Conservation (phyloP, 2,329 filamentous ascomycete genomes). For the Epicoccum nigrum region DNA sequence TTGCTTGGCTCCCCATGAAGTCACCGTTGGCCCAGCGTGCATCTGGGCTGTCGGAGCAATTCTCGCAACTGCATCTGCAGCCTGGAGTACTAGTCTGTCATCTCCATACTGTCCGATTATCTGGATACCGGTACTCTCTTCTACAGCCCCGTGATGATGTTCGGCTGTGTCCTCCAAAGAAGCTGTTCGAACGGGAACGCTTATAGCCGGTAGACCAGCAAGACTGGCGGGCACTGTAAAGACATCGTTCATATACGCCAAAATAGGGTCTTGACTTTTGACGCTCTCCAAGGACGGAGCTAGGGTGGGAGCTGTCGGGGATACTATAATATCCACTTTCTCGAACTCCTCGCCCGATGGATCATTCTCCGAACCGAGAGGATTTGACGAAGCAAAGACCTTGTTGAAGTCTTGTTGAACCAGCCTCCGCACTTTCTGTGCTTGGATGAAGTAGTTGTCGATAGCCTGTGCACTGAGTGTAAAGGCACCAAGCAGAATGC, state of each 20-base stretch:
- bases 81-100: slow-evolving; percentile 66
- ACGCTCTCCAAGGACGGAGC: slow-evolving; percentile 71
- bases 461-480: slow-evolving; percentile 88
- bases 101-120: slow-evolving; percentile 83
- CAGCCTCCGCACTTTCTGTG: slow-evolving; percentile 82
- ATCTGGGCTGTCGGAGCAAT: slow-evolving; percentile 10
- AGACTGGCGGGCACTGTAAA: slow-evolving; percentile 95
- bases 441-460: slow-evolving; percentile 95
- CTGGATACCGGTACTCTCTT: slow-evolving; percentile 67
- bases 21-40: slow-evolving; percentile 9
- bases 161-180: slow-evolving; percentile 31
- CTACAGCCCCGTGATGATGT: slow-evolving; percentile 26
- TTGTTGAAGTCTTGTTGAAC: slow-evolving; percentile 86
- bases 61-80: slow-evolving; percentile 55
- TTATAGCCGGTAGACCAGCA: slow-evolving; percentile 87
- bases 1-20: slow-evolving; percentile 21
- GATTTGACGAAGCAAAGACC: slow-evolving; percentile 74
- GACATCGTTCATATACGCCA: slow-evolving; percentile 89
- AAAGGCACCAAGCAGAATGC: slow-evolving; percentile 89
- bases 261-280: slow-evolving; percentile 61
- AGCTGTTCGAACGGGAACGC: slow-evolving; percentile 68
- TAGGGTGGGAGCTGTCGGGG: slow-evolving; percentile 81
- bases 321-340: slow-evolving; percentile 84
- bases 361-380: slow-evolving; percentile 58
- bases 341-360: slow-evolving; percentile 57